Base-by-base conservation (phyloP, 2,329 filamentous ascomycete species). In the Exophiala xenobiotica region DNA sequence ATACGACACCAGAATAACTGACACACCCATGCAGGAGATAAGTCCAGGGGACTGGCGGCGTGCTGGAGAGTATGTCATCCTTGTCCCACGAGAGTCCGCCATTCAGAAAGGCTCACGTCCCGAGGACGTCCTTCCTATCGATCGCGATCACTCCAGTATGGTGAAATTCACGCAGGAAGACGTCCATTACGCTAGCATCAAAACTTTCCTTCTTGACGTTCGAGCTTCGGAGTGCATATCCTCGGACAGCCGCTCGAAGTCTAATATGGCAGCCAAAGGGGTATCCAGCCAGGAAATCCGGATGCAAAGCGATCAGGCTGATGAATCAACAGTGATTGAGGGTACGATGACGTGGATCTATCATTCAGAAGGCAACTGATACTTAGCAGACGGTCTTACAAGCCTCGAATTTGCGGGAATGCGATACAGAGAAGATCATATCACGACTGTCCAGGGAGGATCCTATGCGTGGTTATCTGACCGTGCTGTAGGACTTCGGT, bases 121-220 rank as follows among this genome's bases (percentile, higher is more conserved):
- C 6, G 5, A 8, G 2, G 49, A 51, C 19, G 14, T 46, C 20
- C 22, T 38, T 16, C 23, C 27, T 1, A 41, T 51, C 29, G 42
- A 51, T 23, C 43, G 31, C 22, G 39, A 47, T 18, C 49, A 51
- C 16, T 51, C 49, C 2, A 27, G 5, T 14, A 48, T 51, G 43
- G 49, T 51, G n/a, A 51, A 51, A 26, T 48, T 51, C 20, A 20
- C 9, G 16, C 12, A n/a, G 22, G 42, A 40, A 6, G 49, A 51
- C 24, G 11, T 33, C n/a, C 22, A 40, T 16, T 51, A 51, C 23
- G 20, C 24, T 45, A 18, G 7, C 19, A n/a, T 23, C 9, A 2
- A 42, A 6, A 42, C 16, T 3, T 39, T 18, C 11, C 37, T 39
- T 12, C 37, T 2, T 22, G 20, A 39, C 11, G 11, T 39, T 31